Percentiles rank a stretch among this genome's conserved stretches.
Conservation (phyloP, 2,329 filamentous ascomycete genomes). For the Botrytis elliptica region DNA sequence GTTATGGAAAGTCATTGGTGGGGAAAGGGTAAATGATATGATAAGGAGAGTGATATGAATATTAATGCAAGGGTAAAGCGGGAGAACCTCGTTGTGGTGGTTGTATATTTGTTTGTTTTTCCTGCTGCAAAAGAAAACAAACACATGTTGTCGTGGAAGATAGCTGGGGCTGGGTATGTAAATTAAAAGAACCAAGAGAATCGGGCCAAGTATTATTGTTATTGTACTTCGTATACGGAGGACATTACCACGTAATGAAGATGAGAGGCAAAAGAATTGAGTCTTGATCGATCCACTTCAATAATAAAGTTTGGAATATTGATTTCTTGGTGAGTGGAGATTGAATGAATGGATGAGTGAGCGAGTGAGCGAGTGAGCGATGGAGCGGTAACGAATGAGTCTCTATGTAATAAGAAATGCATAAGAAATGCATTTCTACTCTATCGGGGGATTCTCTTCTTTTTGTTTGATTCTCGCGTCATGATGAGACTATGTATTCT, state of each 20-base stretch:
- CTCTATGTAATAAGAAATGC: background rate
- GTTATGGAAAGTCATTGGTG: background rate
- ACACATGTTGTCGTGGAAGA: background rate
- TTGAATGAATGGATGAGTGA: background rate
- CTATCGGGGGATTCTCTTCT: background rate
- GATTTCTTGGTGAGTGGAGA: conserved; percentile 10
- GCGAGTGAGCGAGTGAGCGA: too few relatives aligned
- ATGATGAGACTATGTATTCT: background rate
- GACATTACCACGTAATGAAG: background rate
- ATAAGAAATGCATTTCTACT: background rate
- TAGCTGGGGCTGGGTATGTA: background rate
- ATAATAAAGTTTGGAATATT: background rate
- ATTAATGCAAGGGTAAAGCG: background rate
- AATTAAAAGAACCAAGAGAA: background rate
- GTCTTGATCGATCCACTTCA: background rate
- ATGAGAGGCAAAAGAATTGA: background rate
- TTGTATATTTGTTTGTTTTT: background rate
- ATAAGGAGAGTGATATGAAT: background rate
- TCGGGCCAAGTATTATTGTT: background rate
- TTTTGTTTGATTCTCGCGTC: background rate
- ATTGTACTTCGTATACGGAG: background rate
- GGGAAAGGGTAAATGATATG: background rate
- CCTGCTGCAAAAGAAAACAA: background rate
- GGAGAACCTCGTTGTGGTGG: background rate
- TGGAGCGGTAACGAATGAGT: background rate